Evolutionary conservation across 73 alveolate genomes (phyloP).

Genomic region (Breviolum minutum): DNA sequence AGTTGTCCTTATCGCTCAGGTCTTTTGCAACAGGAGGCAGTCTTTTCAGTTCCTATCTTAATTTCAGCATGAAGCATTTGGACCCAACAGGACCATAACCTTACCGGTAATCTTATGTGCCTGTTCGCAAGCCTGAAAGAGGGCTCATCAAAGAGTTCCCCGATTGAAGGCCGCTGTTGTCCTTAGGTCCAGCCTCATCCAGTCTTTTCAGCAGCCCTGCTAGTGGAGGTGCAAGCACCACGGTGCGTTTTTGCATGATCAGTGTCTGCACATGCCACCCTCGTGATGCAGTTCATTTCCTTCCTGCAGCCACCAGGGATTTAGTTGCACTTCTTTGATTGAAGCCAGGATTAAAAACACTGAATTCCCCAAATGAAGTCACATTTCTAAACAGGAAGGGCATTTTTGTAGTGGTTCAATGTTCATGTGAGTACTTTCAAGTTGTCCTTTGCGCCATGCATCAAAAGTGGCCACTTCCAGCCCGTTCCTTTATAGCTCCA

Average conservation of each 20-base stretch:
- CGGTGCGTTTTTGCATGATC: no score
- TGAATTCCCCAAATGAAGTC: no score
- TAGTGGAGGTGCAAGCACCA: background rate
- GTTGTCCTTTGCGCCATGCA: background rate
- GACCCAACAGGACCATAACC: background rate
- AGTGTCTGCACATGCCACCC: no score
- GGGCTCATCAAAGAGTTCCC: background rate
- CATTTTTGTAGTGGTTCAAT: no score
- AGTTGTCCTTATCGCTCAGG: background rate
- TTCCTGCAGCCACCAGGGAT: no score
- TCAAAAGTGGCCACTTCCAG: no score
- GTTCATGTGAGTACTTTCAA: no score
- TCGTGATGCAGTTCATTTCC: no score
- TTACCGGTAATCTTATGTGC: background rate
- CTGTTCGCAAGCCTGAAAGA: background rate
- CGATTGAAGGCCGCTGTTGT: background rate
- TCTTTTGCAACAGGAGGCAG: conserved; percentile 19
- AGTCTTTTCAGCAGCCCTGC: conserved; percentile 54
- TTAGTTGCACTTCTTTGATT: no score
- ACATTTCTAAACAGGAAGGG: no score
- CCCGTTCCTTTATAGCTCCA: background rate
- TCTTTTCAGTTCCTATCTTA: background rate
- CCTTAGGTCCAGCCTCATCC: conserved; percentile 20
- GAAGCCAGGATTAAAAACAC: no score
- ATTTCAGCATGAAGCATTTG: background rate